Evolutionary conservation across 164 flowering plant species (phyloP).

Genomic region (Aristolochia californica): DNA sequence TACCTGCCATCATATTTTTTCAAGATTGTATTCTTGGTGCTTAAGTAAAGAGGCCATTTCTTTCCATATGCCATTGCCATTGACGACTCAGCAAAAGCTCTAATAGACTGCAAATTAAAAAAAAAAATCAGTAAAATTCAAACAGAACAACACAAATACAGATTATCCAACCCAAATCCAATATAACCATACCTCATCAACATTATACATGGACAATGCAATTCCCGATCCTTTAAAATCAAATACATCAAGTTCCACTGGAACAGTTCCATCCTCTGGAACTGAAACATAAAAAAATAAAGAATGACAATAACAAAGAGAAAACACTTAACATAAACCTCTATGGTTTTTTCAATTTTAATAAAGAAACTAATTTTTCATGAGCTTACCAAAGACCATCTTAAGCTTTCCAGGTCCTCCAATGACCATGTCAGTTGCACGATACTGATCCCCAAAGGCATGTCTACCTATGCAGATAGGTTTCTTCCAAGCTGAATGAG

Average conservation of each 20-base stretch:
- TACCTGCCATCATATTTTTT: conserved; percentile 99
- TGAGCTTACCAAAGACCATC: conserved; percentile 89
- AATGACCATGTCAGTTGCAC: conserved; percentile 82
- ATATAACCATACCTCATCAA: conserved; percentile 68
- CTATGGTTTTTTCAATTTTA: too few relatives aligned
- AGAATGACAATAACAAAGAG: background rate
- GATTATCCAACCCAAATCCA: background rate
- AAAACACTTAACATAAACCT: background rate
- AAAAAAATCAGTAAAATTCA: too few relatives aligned
- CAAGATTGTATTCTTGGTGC: conserved; percentile 93
- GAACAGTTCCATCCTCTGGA: conserved; percentile 55
- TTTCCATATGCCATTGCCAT: conserved; percentile 85
- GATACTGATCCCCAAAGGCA: conserved; percentile 99
- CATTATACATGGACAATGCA: conserved; percentile 94
- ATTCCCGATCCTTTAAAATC: conserved; percentile 85
- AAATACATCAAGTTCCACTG: conserved; percentile 72
- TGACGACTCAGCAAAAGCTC: conserved; percentile 91
- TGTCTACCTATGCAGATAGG: conserved; percentile 98
- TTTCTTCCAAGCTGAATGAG: conserved; percentile 74
- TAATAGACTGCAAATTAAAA: conserved; percentile 57
- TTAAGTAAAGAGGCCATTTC: conserved; percentile 97
- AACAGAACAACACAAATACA: background rate
- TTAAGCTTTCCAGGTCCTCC: conserved; percentile 90
- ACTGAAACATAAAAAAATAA: conserved; percentile 25
- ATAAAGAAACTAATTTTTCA: background rate